Conservation (phyloP, 192 early-diverging fungal genomes). For the Pilaira anomala region DNA sequence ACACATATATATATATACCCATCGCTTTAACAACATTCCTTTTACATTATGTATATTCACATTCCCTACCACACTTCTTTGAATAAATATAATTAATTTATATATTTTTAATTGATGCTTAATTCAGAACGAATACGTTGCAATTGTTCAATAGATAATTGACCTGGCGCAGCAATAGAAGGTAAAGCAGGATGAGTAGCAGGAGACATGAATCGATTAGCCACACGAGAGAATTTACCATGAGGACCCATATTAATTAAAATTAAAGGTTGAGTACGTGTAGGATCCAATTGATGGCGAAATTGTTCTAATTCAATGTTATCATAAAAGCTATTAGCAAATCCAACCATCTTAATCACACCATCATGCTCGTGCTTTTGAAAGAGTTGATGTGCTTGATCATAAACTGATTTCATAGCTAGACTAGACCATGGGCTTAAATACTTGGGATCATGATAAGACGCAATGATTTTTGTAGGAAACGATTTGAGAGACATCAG, state of each 20-base stretch:
- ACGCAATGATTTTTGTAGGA: constrained; percentile 70
- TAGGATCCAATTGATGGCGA: constrained; percentile 36
- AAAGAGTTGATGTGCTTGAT: constrained; percentile 28
- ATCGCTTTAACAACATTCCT: no score
- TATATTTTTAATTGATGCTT: background rate
- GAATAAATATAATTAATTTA: background rate
- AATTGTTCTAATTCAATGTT: constrained; percentile 80
- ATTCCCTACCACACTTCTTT: no score
- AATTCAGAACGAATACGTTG: background rate
- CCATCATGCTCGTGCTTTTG: constrained; percentile 40
- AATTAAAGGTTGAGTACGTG: constrained; percentile 65
- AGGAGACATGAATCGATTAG: constrained; percentile 85
- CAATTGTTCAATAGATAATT: constrained; percentile 77
- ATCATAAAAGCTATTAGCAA: constrained; percentile 69
- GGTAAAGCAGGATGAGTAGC: constrained; percentile 83
- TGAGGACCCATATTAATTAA: constrained; percentile 87
- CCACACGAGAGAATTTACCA: constrained; percentile 82
- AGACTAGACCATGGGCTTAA: constrained; percentile 54
- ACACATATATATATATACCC: no score
- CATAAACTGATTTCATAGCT: constrained; percentile 47
- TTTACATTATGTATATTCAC: no score
- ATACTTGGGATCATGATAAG: constrained; percentile 79
- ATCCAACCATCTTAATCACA: constrained; percentile 89
- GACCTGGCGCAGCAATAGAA: constrained; percentile 83
- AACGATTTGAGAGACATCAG: background rate